phyloP scores from a whole-genome alignment of 208 protist genomes.

The Wallacemonas sp. region DNA sequence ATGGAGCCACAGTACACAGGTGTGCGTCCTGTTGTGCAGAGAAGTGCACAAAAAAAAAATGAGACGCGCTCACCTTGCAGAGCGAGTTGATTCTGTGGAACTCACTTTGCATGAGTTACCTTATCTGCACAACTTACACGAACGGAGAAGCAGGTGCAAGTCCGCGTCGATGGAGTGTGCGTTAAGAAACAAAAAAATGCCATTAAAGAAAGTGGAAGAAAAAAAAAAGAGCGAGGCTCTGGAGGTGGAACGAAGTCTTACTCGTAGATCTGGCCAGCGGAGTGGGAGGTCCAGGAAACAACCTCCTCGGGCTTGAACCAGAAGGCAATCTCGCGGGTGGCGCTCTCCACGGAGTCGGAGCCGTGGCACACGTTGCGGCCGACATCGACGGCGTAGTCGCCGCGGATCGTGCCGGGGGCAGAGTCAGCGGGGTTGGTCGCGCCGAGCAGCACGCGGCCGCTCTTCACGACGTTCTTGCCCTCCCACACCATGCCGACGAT shows the following conservation, averaged over 20 bases:
- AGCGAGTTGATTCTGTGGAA: too few relatives aligned
- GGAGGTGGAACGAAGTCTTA: constrained; percentile 17
- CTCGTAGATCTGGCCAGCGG: constrained; percentile 87
- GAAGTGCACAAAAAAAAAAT: too few relatives aligned
- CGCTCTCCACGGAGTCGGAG: constrained; percentile 94
- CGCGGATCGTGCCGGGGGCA: constrained; percentile 96
- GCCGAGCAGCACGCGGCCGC: constrained; percentile 94
- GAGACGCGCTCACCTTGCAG: too few relatives aligned
- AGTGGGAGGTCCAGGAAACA: constrained; percentile 77
- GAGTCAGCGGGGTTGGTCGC: constrained; percentile 95
- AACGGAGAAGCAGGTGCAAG: not conserved
- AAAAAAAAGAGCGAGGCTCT: constrained; percentile 2
- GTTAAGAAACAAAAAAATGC: not conserved
- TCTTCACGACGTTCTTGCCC: constrained; percentile 95
- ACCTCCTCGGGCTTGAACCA: constrained; percentile 96
- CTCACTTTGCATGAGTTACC: constrained; percentile 2
- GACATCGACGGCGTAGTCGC: constrained; percentile 95
- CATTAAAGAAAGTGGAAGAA: not conserved
- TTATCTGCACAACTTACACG: not conserved
- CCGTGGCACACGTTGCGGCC: constrained; percentile 98
- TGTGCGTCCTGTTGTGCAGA: too few relatives aligned
- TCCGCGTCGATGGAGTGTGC: not conserved
- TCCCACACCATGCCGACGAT: constrained; percentile 98
- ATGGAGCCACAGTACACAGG: too few relatives aligned
- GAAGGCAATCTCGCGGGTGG: constrained; percentile 95